Base-by-base conservation (phyloP, 148 eudicot species). In the Drosera capensis region DNA sequence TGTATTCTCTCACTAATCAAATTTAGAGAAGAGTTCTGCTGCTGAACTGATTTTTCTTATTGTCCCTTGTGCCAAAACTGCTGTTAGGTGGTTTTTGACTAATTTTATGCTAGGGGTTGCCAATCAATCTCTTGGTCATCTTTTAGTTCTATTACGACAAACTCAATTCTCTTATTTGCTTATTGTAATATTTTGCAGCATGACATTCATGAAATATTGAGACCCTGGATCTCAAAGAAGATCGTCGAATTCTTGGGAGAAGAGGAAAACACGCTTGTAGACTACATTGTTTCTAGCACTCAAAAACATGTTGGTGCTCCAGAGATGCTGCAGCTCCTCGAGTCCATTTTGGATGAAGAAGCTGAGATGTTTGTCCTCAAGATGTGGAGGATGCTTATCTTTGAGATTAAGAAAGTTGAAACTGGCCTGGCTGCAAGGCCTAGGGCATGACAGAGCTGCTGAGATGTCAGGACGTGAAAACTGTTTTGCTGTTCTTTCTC, bases 301-400 rank as follows among this genome's bases (percentile, higher is more conserved):
- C 78, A 58, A 15, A 81, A 85, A 34, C 88, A 84, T 31, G 84
- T 75, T 0, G 67, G 71, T 52, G 95, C 93, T 40, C 49, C 59
- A 26, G 79, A 75, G 49, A 81, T 90, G 93, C 68, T 84, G 48
- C 85, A 81, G 40, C 68, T 80, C 40, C 88, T 90, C 24, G 82
- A 80, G 57, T 47, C 68, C 20, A 84, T 90, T 25, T 63, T 90
- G 67, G 99, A 84, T 37, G 99, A 84, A 47, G 95, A 84, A 71
- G 93, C 99, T 12, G 95, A 90, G 61, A 84, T 84, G 99, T 90
- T 90, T 68, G 99, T 90, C 48, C 80, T 90, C 12, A 85, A 90
- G 67, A 84, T 90, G 99, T 90, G 95, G 95, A 78, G 95, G 60
- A 90, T 90, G 95, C 99, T 90, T 29, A 90, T 85, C 22, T 90